Base-by-base conservation (phyloP, 768 basidiomycete species). In the Xanthoconium stramineum region DNA sequence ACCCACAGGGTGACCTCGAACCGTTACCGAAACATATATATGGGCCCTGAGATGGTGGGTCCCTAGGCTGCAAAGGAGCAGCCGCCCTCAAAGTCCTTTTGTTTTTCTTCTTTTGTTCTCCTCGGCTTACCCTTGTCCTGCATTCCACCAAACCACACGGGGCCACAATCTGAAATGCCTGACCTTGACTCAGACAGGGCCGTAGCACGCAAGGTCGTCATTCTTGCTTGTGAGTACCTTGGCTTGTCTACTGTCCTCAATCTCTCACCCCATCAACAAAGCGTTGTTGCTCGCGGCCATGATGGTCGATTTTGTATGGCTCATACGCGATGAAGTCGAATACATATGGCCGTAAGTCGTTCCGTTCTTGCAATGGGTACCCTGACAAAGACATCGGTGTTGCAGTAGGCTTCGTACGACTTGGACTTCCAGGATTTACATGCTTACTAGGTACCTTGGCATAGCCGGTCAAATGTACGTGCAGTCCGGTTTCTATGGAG, bases 341-440 rank as follows among this genome's bases (percentile, higher is more conserved):
- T 8, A 46, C 11, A 30, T 69, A 24, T 69, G 65, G 65, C 50
- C 61, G 65, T 69, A 38, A 60, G 67, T 57, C 7, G 5, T 17
- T 30, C 11, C 3, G 19, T 28, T 11, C 24, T 9, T 44, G 44
- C 6, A 9, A 20, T 12, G 14, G 20, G 13, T 37, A 8, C 19
- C 5, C 32, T 38, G 3, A 3, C 37, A 28, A 19, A 53, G 24
- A 4, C 17, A 50, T 20, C n/a, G 5, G 11, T 6, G 37, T 29
- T 30, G 6, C 44, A 67, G 65, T 19, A 55, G 38, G 14, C 14
- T 62, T 19, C 47, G 50, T 5, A 8, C 17, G n/a, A 57, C 58
- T 30, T 56, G 60, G 53, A 38, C 30, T 20, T 43, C 67, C 10
- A 48, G 49, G 10, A 5, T 55, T 0, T 69, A 60, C 35, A 9